A percentile compares a stretch with the other conserved stretches of the same genome.
These are phyloP conservation scores for Scheffersomyces lignicola DNA, from an alignment of 1,139 yeast species.

Conservation along the genomic window DNA sequence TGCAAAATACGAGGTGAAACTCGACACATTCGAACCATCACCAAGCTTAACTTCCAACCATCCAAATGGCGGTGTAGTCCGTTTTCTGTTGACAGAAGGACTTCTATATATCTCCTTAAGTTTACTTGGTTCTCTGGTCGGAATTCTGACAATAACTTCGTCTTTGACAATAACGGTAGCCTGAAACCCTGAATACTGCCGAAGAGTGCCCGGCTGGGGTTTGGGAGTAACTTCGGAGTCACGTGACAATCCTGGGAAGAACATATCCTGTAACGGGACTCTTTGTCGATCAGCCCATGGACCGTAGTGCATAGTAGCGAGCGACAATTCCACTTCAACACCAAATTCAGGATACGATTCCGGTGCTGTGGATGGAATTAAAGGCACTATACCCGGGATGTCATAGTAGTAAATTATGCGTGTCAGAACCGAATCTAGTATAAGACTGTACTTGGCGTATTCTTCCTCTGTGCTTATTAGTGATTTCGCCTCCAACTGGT, in stretches of 20 bases:
- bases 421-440: constrained; percentile 63
- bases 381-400: constrained; percentile 62
- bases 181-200: constrained; percentile 60
- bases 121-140: constrained; percentile 82
- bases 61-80: constrained; percentile 65
- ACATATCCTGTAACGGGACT: constrained; percentile 58
- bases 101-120: constrained; percentile 43
- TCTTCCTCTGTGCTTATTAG: constrained; percentile 49
- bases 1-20: constrained; percentile 54
- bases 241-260: constrained; percentile 68
- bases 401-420: constrained; percentile 67
- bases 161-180: constrained; percentile 59
- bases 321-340: constrained; percentile 55
- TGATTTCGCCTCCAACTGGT: constrained; percentile 29
- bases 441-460: constrained; percentile 78
- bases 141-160: constrained; percentile 69
- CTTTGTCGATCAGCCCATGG: constrained; percentile 96
- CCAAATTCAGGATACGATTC: constrained; percentile 58
- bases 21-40: constrained; percentile 50
- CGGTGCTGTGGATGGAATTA: constrained; percentile 14
- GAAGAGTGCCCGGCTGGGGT: constrained; percentile 46
- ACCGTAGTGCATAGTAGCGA: constrained; percentile 79
- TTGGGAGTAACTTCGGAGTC: constrained; percentile 50
- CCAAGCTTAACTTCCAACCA: constrained; percentile 80
- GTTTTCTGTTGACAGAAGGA: constrained; percentile 6